Conservation (phyloP, 2,329 filamentous ascomycete species). For the Triangularia verruculosa region DNA sequence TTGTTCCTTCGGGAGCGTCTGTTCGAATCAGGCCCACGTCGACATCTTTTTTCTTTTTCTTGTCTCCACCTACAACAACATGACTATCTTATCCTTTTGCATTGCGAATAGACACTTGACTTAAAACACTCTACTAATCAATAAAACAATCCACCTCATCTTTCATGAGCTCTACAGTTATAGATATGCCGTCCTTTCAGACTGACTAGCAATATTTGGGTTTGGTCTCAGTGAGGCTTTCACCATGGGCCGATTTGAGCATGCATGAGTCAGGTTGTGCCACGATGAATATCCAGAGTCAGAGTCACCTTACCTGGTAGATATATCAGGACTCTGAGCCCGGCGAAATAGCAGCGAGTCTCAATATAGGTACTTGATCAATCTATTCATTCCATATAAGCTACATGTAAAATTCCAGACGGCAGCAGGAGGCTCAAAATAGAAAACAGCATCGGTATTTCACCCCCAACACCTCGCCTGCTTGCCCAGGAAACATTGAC, state of each 20-base stretch:
- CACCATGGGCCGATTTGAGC: background rate
- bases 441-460: background rate
- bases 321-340: too few species aligned
- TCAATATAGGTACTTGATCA: too few species aligned
- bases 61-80: too few species aligned
- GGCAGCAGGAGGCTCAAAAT: background rate
- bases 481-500: background rate
- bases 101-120: too few species aligned
- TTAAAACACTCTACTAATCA: constrained; percentile 17
- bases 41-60: background rate
- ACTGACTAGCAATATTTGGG: background rate
- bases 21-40: background rate
- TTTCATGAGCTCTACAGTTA: constrained; percentile 10
- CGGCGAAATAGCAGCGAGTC: too few species aligned
- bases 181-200: background rate
- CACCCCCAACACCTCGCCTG: background rate
- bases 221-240: background rate
- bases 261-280: too few species aligned
- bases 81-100: too few species aligned
- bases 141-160: constrained; percentile 29
- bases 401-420: background rate
- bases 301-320: too few species aligned
- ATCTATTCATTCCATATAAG: too few species aligned
- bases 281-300: too few species aligned
- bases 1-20: background rate